Percentiles rank a stretch among this genome's conserved stretches.
Evolutionary conservation across 169 alveolate species (phyloP).

Genomic region (Plasmodium cynomolgi): DNA sequence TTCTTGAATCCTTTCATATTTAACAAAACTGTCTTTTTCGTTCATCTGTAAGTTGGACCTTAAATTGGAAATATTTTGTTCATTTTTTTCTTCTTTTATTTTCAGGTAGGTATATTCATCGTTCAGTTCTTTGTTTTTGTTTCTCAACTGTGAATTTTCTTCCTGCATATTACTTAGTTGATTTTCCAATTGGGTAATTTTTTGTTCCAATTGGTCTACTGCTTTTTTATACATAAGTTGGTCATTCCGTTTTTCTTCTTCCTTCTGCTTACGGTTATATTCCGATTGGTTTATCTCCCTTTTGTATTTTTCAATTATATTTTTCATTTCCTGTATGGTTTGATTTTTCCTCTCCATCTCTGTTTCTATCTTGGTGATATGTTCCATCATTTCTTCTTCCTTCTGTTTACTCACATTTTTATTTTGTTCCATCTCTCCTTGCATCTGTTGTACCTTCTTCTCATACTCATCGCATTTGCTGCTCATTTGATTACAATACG

Average conservation of each 20-base stretch:
- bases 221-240: background rate
- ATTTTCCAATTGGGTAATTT: background rate
- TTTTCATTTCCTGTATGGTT: background rate
- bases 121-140: conserved; percentile 20
- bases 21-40: conserved; percentile 4
- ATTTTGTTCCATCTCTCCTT: background rate
- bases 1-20: conserved; percentile 36
- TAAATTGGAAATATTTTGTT: conserved; percentile 22
- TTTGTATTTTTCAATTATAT: conserved; percentile 10
- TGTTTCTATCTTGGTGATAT: background rate
- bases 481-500: background rate
- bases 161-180: conserved; percentile 3
- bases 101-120: conserved; percentile 1
- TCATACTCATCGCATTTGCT: conserved; percentile 15
- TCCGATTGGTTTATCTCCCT: conserved; percentile 4
- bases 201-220: conserved; percentile 7
- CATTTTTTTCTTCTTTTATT: conserved; percentile 58
- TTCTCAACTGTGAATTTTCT: background rate
- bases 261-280: background rate
- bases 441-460: conserved; percentile 1
- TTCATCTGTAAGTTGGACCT: conserved; percentile 29
- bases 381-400: conserved; percentile 30
- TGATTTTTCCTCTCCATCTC: background rate
- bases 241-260: conserved; percentile 1
- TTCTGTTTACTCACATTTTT: conserved; percentile 1